Evolutionary conservation across 2,329 filamentous ascomycete species (phyloP).

Genomic region (Geosmithia putterillii): DNA sequence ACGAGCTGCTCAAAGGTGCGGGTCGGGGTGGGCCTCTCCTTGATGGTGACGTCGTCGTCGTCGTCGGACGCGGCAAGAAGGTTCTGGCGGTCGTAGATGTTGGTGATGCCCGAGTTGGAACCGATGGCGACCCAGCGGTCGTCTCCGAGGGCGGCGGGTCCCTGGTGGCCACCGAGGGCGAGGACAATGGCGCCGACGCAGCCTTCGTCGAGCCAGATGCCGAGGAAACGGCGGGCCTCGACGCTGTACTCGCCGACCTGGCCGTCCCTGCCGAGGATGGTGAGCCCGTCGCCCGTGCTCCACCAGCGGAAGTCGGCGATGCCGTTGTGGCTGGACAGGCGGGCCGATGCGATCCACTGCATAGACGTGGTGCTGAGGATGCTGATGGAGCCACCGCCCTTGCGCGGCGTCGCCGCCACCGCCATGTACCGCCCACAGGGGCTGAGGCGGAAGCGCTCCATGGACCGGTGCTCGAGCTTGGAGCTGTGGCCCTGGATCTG

Average conservation of each 20-base stretch:
- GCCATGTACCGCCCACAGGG: conserved; percentile 82
- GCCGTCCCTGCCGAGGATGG: conserved; percentile 73
- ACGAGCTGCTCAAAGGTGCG: conserved; percentile 75
- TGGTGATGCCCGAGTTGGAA: conserved; percentile 76
- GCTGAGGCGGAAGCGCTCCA: conserved; percentile 83
- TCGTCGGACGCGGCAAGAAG: conserved; percentile 30
- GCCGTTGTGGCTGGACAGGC: conserved; percentile 70
- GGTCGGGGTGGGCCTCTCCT: conserved; percentile 57
- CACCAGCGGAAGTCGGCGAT: conserved; percentile 92
- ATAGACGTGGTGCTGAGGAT: conserved; percentile 66
- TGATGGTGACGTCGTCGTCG: conserved; percentile 35
- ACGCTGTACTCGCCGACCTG: conserved; percentile 86
- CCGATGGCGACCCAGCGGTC: conserved; percentile 87
- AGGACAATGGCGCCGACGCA: conserved; percentile 76
- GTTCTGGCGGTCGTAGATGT: conserved; percentile 75
- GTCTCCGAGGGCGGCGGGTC: conserved; percentile 52
- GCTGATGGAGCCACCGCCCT: conserved; percentile 82
- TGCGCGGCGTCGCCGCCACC: conserved; percentile 64
- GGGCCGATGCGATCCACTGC: conserved; percentile 77
- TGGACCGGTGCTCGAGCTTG: conserved; percentile 70
- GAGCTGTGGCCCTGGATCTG: conserved; percentile 53
- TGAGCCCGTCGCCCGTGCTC: conserved; percentile 70
- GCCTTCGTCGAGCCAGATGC: conserved; percentile 82
- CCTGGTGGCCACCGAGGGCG: conserved; percentile 59
- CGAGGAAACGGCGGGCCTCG: conserved; percentile 54